phyloP scores from a whole-genome alignment of 2,329 filamentous ascomycete species.

The Leptodontidium sp. region DNA sequence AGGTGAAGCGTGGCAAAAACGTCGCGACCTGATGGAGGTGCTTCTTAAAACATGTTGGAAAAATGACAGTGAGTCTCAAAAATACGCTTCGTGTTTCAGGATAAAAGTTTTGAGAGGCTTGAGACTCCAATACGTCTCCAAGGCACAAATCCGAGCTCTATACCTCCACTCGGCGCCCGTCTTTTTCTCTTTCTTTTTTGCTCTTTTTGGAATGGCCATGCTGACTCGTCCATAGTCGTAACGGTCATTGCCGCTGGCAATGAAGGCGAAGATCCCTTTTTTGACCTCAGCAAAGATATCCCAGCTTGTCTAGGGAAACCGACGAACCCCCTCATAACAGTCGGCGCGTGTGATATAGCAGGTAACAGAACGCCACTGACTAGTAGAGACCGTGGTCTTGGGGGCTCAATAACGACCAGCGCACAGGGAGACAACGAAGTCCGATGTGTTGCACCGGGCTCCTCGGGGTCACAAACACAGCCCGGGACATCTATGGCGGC shows the following conservation, averaged over 20 bases:
- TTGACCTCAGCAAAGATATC: slow-evolving; percentile 15
- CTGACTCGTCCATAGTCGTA: not conserved
- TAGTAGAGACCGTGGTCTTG: not conserved
- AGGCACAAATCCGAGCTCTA: no score
- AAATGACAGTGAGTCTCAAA: no score
- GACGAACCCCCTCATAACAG: slow-evolving; percentile 19
- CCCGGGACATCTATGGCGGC: slow-evolving; percentile 19
- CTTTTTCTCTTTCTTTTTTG: no score
- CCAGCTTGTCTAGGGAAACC: slow-evolving; percentile 4
- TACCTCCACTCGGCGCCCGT: no score
- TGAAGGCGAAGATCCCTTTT: not conserved
- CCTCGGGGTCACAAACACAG: not conserved
- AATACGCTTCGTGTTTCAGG: no score
- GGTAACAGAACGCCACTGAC: not conserved
- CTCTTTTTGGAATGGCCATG: no score
- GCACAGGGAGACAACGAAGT: slow-evolving; percentile 8
- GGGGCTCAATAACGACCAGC: slow-evolving; percentile 12
- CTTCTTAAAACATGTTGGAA: no score
- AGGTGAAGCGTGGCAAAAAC: no score
- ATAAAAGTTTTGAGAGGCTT: no score
- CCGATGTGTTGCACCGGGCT: not conserved
- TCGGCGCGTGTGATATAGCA: slow-evolving; percentile 7
- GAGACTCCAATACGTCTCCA: no score
- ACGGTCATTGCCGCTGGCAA: slow-evolving; percentile 19
- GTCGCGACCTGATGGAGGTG: no score